Base-by-base conservation (phyloP, 441 rosid species). In the Theobroma grandiflorum region DNA sequence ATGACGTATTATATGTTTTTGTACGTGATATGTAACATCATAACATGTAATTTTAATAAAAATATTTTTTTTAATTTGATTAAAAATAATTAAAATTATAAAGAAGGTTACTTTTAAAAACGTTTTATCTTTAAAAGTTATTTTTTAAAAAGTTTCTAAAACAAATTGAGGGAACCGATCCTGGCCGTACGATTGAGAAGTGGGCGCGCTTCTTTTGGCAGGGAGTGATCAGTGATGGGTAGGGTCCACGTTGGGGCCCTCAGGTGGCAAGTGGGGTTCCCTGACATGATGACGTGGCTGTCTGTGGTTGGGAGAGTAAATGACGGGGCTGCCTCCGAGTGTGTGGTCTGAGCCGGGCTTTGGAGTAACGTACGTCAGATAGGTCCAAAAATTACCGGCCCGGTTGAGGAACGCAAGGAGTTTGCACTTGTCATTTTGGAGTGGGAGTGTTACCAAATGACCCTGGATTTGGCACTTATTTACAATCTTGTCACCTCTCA, bases 251-350 rank as follows among this genome's bases (percentile, higher is more conserved):
- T 18, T 8, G 20, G 52, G 16, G 22, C 6, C 3, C 18, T 18
- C 6, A 16, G 3, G 33, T 10, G 70, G 71, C 84, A 65, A 58
- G 73, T 65, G 77, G 77, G 66, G 61, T 11, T 4, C 0, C 15
- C 2, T 2, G 4, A n/a, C 3, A 4, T 18, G 62, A 8, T 20
- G 65, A 81, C 80, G 86, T 83, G 90, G 86, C 67, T n/a, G 33
- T 61, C 8, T 50, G 14, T 53, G 47, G 80, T 78, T 77, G 87
- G 82, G 8, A 4, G 65, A 80, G 68, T n/a, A 64, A 72, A 77
- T 69, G 50, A 53, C 31, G 75, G 78, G 55, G 18, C 69, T 78
- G 78, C 40, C 76, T 35, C 76, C 35, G 49, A 7, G 62, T 37
- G 57, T 14, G 79, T 18, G 62, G 42, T 16, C 40, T 69, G 76